phyloP scores from a whole-genome alignment of 2,329 filamentous ascomycete species.

The Trichocomaceae sp. region DNA sequence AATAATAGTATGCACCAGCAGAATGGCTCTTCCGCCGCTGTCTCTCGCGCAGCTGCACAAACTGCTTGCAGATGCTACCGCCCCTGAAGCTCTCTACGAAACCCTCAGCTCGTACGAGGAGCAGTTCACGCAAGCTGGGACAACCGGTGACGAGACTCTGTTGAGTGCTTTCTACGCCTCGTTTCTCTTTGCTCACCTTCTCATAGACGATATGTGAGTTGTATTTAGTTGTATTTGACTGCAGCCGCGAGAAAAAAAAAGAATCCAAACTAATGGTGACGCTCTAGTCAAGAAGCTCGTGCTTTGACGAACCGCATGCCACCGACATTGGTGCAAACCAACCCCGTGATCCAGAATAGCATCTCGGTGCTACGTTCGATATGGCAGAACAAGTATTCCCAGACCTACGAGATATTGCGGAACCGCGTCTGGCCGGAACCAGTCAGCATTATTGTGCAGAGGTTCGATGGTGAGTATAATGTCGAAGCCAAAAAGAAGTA shows the following conservation, averaged over 20 bases:
- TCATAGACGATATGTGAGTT: constrained; percentile 35
- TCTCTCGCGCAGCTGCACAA: constrained; percentile 26
- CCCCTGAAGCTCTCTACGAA: constrained; percentile 31
- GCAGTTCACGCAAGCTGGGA: constrained; percentile 19
- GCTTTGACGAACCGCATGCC: constrained; percentile 34
- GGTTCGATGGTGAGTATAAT: constrained; percentile 30
- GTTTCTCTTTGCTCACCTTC: constrained; percentile 35
- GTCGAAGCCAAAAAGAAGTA: background rate
- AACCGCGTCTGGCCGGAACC: constrained; percentile 29
- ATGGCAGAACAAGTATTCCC: constrained; percentile 32
- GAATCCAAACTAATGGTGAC: constrained; percentile 4
- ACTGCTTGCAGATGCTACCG: constrained; percentile 23
- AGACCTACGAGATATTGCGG: constrained; percentile 32
- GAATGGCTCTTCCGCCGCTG: constrained; percentile 27
- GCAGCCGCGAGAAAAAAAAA: too few relatives aligned
- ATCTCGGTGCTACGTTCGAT: constrained; percentile 32
- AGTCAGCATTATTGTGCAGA: constrained; percentile 26
- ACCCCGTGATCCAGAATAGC: constrained; percentile 30
- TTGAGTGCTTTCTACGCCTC: constrained; percentile 34
- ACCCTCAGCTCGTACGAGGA: constrained; percentile 31
- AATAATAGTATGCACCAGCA: background rate
- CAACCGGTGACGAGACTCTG: constrained; percentile 22
- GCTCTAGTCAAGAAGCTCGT: constrained; percentile 31
- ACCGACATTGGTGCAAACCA: constrained; percentile 21
- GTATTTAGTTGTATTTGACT: background rate